Evolutionary conservation across 164 flowering plant species (phyloP).

Genomic region (Saururus chinensis): DNA sequence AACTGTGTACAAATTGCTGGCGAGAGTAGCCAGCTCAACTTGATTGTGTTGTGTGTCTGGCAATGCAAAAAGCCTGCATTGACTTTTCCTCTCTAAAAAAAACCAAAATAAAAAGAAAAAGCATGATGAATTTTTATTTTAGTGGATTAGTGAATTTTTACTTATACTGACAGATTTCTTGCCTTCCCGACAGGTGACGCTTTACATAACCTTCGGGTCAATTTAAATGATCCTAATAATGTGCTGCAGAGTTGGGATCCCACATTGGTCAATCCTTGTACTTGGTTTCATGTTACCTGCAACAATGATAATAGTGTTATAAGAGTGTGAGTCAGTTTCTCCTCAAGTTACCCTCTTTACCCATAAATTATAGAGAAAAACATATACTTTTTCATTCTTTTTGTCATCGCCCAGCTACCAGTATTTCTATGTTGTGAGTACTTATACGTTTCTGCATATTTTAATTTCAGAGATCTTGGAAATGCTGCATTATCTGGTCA

Average conservation of each 20-base stretch:
- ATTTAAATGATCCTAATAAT: conserved; percentile 74
- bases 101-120: no score
- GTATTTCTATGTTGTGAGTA: not conserved
- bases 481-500: conserved; percentile 84
- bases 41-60: no score
- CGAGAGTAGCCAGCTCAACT: no score
- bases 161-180: not conserved
- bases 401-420: no score
- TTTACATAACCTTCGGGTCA: conserved; percentile 56
- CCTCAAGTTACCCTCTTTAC: not conserved
- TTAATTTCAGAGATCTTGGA: conserved; percentile 71
- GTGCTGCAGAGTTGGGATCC: conserved; percentile 97
- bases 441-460: not conserved
- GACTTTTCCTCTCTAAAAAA: not conserved
- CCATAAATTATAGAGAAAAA: no score
- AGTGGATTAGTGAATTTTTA: not conserved
- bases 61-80: no score
- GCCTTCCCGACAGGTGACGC: conserved; percentile 66
- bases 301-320: conserved; percentile 88
- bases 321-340: conserved; percentile 54
- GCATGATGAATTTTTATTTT: not conserved
- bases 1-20: no score
- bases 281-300: conserved; percentile 96
- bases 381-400: no score
- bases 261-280: conserved; percentile 88